Evolutionary conservation across 495 filamentous ascomycete genomes (phyloP), one percentile per base, ranked within the genome.

Genomic region (Daldinia decipiens): DNA sequence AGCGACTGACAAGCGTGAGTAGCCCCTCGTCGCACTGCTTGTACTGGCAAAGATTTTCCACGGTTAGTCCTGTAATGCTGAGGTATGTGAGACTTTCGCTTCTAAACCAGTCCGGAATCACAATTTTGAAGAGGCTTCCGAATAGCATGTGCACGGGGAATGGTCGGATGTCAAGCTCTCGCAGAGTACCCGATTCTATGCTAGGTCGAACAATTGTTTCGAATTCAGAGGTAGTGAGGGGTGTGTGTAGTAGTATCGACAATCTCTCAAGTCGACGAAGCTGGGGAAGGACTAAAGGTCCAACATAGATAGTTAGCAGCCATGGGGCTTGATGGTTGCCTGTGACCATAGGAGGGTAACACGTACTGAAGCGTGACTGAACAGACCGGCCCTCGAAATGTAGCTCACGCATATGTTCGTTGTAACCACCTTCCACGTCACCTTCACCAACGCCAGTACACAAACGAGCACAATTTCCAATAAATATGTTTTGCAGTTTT

Each of bases 131-230:
- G 17, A 43, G 34, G 8, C 24, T 40, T 15, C 61, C 11, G 34
- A 59, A 39, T 47, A 65, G 39, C 2, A 15, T n/a, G 5, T 5
- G 3, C 4, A 17, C 7, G 4, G 70, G 70, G n/a, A 77, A 50
- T 9, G 62, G 62, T 50, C 56, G 40, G 13, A 74, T 15, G 11
- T 75, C 70, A 15, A 77, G 19, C 39, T 73, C 68, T 53, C 47
- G 57, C 8, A 77, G 59, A 1, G 68, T 59, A 2, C 75, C 75
- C 0, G 75, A 77, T 47, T 74, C 73, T 26, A 77, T 47, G 9
- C 73, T 50, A 12, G 75, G 70, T 9, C 65, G 62, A 11, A 76
- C 59, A 12, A 70, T 56, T 2, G 9, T 19, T 31, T 71, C 45
- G 19, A 70, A 67, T 3, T 54, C 31, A 8, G 56, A 21, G 4